Conservation (phyloP, 2,329 filamentous ascomycete genomes). For the Fusarium mangiferae region DNA sequence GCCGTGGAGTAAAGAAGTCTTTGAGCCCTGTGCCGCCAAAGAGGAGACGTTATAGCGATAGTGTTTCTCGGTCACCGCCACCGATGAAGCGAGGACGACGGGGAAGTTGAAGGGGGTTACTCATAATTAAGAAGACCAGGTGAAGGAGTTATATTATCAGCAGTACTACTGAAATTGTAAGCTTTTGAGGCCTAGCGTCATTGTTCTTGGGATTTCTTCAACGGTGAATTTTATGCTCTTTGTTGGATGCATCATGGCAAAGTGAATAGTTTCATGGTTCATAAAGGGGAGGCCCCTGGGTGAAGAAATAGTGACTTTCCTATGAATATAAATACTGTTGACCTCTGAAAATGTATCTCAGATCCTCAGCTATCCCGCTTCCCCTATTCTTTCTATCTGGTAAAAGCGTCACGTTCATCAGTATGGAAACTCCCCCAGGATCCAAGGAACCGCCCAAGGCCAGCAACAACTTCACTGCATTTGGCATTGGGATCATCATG, state of each 20-base stretch:
- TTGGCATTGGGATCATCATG: background rate
- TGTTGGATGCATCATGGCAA: background rate
- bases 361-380: background rate
- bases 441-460: background rate
- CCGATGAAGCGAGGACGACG: slow-evolving; percentile 47
- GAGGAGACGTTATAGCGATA: slow-evolving; percentile 48
- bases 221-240: background rate
- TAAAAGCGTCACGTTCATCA: background rate
- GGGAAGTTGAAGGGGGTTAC: slow-evolving; percentile 33
- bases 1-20: slow-evolving; percentile 30
- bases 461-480: background rate
- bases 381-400: background rate
- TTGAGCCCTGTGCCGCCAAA: slow-evolving; percentile 44
- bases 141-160: slow-evolving; percentile 37
- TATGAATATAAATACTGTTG: background rate
- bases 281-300: background rate
- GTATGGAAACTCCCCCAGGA: background rate
- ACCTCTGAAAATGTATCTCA: background rate
- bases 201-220: background rate
- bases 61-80: slow-evolving; percentile 47
- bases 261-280: background rate
- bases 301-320: background rate
- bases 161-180: slow-evolving; percentile 39
- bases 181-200: slow-evolving; percentile 20
- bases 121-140: slow-evolving; percentile 21